phyloP scores from a whole-genome alignment of 31 red algal species.

The Odonthalia washingtoniensis region DNA sequence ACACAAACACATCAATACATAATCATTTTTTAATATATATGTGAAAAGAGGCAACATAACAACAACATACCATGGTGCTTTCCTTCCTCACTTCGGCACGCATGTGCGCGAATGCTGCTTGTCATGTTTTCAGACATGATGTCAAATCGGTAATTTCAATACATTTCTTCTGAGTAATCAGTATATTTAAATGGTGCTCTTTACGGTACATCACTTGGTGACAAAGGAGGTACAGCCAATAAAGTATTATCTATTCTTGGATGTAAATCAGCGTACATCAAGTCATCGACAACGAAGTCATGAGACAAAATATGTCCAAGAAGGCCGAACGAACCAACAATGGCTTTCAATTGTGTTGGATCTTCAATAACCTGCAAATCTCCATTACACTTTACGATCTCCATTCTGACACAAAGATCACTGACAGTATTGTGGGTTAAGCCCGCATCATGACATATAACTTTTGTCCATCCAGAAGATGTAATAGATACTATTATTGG shows the following conservation, averaged over 20 bases:
- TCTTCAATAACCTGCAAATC: slow-evolving; percentile 11
- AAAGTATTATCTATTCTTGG: neutral
- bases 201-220: neutral
- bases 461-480: slow-evolving; percentile 1
- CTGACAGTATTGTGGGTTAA: slow-evolving; percentile 13
- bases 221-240: slow-evolving; percentile 20
- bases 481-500: slow-evolving; percentile 15
- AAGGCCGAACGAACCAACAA: slow-evolving; percentile 17
- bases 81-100: no score
- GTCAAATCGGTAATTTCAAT: no score
- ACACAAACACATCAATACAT: no score
- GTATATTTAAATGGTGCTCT: neutral
- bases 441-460: slow-evolving; percentile 21
- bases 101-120: no score
- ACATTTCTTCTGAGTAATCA: neutral
- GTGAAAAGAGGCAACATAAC: no score
- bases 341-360: slow-evolving; percentile 7
- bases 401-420: slow-evolving; percentile 9
- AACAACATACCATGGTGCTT: no score
- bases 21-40: no score
- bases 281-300: neutral
- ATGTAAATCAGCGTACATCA: neutral
- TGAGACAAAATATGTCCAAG: slow-evolving; percentile 19
- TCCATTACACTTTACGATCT: slow-evolving; percentile 31
- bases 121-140: no score